phyloP scores from a whole-genome alignment of 2,329 filamentous ascomycete genomes.

The Diaporthe eres region DNA sequence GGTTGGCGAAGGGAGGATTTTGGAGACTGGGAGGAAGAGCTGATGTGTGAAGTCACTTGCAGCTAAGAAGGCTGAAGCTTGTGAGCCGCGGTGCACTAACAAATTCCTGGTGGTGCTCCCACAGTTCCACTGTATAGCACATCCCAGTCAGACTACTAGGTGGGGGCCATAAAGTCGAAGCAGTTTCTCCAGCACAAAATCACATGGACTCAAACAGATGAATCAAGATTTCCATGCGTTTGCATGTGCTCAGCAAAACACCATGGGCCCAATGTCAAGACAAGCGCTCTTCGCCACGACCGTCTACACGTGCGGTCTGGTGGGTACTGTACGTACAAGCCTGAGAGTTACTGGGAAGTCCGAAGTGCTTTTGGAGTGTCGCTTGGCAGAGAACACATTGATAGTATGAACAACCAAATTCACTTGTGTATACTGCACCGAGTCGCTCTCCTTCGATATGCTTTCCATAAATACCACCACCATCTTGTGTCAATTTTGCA shows the following conservation, averaged over 20 bases:
- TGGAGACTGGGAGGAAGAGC: not conserved
- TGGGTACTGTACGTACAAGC: no score
- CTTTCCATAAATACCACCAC: not conserved
- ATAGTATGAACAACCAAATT: not conserved
- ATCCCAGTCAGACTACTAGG: not conserved
- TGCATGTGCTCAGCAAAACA: not conserved
- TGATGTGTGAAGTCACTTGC: not conserved
- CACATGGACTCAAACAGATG: not conserved
- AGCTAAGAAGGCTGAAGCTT: not conserved
- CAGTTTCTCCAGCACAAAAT: not conserved
- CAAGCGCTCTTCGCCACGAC: not conserved
- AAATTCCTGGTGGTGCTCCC: constrained; percentile 9
- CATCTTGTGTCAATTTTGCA: not conserved
- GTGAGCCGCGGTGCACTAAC: constrained; percentile 21
- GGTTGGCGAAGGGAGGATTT: not conserved
- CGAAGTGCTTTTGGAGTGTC: not conserved
- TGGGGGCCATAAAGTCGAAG: not conserved
- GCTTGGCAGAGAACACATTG: not conserved
- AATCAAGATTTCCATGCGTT: not conserved
- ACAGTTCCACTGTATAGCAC: not conserved
- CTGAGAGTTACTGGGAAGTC: no score
- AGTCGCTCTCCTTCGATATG: not conserved
- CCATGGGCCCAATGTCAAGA: not conserved
- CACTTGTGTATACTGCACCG: not conserved
- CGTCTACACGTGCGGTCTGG: not conserved